These are phyloP conservation scores for Saxophila tyrrhenica DNA, from an alignment of 495 filamentous ascomycete genomes.

Conservation along the genomic window DNA sequence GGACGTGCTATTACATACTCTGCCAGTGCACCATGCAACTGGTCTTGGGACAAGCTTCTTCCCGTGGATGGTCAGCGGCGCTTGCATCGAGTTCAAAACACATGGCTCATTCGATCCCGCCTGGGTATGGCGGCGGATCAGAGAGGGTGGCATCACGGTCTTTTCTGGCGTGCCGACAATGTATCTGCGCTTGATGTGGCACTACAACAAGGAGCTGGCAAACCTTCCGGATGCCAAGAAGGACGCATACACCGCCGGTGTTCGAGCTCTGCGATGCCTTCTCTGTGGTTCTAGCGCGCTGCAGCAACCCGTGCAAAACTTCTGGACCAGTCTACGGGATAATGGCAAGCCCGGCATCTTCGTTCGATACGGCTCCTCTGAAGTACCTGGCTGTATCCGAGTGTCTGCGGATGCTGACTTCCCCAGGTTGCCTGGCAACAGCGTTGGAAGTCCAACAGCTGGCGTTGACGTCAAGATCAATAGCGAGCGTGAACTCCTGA, in stretches of 20 bases:
- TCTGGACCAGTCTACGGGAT: conserved; percentile 31
- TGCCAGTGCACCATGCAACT: conserved; percentile 37
- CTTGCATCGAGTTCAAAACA: conserved; percentile 36
- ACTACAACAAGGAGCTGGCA: conserved; percentile 27
- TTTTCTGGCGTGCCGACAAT: conserved; percentile 39
- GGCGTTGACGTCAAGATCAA: not conserved
- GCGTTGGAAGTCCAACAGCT: not conserved
- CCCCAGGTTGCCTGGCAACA: not conserved
- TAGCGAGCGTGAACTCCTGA: conserved; percentile 31
- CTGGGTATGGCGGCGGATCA: conserved; percentile 37
- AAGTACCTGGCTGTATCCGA: not conserved
- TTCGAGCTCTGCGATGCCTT: not conserved
- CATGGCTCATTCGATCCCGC: conserved; percentile 31
- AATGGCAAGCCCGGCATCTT: conserved; percentile 12
- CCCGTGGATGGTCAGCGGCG: conserved; percentile 31
- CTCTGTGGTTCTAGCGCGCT: not conserved
- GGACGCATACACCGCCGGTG: not conserved
- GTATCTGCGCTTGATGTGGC: conserved; percentile 36
- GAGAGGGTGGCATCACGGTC: conserved; percentile 25
- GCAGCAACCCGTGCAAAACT: conserved; percentile 20
- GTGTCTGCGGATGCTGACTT: conserved; percentile 5
- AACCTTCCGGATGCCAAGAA: not conserved
- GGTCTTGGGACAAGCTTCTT: conserved; percentile 35
- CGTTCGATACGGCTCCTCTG: not conserved
- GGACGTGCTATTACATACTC: conserved; percentile 27